Percentiles rank a stretch among this genome's conserved stretches.
Conservation (phyloP, 371 early-diverging fungal species). For the Umbelopsis sp. region DNA sequence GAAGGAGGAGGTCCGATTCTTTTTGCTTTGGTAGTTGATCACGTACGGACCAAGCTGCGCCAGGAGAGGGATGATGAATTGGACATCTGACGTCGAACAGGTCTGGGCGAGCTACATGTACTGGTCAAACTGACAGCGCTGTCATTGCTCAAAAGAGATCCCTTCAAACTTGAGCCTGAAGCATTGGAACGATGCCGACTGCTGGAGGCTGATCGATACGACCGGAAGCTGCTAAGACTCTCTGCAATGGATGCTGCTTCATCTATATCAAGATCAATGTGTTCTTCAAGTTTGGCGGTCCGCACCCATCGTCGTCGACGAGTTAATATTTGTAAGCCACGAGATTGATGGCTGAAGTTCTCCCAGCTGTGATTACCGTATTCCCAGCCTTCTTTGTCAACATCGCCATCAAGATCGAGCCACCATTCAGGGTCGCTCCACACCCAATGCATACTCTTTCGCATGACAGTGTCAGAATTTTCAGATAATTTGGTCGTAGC, state of each 20-base stretch:
- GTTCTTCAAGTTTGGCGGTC: conserved; percentile 26
- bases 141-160: conserved; percentile 4
- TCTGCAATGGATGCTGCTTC: neutral
- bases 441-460: conserved; percentile 22
- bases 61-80: conserved; percentile 7
- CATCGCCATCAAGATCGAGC: conserved; percentile 7
- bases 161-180: conserved; percentile 2
- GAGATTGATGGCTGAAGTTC: conserved; percentile 18
- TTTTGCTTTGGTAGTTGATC: neutral
- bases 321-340: conserved; percentile 22
- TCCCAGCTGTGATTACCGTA: conserved; percentile 27
- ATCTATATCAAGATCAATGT: conserved; percentile 1
- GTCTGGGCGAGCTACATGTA: neutral
- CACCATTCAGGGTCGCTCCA: conserved; percentile 27
- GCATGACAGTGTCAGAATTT: neutral
- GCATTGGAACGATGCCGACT: neutral
- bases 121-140: conserved; percentile 9
- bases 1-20: neutral
- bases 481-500: conserved; percentile 15
- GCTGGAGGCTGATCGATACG: neutral
- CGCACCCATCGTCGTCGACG: conserved; percentile 26
- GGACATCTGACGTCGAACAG: conserved; percentile 4
- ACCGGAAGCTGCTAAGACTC: neutral
- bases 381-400: conserved; percentile 27
- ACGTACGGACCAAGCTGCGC: conserved; percentile 4